Evolutionary conservation across 768 basidiomycete species (phyloP), one percentile per base, ranked within the genome.

Genomic region (Rhodotorula kratochvilovae): DNA sequence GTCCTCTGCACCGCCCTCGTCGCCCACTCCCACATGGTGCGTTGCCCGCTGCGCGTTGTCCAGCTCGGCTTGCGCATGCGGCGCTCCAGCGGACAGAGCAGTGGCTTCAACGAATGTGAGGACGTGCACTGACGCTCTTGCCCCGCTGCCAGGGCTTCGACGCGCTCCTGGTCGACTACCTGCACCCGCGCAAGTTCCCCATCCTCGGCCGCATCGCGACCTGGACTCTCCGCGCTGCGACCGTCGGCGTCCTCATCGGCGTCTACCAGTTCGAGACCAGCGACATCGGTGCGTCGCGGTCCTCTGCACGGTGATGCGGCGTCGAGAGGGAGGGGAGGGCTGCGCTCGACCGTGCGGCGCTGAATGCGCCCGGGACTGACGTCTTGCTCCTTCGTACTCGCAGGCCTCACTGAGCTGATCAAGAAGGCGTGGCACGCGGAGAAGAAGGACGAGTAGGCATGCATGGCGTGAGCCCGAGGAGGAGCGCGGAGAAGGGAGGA

Each of bases 211-310:
- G 83, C 1, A 64, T 88, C 57, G 77, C 81, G 21, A 86, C 83
- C n/a, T 98, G 95, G 95, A 80, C 83, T 15, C 83, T 97, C 66
- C 85, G 92, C 58, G 81, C 86, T 12, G 83, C 87, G 11, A 97
- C 96, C 39, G 86, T 88, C 50, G 91, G 87, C 31, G 87, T 90
- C 10, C 84, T 93, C 62, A 87, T 92, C 56, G 95, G 96, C 25
- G 86, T 97, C 12, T 99, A 96, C 83, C 90, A 96, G 81, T 97
- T 98, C 84, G 97, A 98, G 83, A 97, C 96, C 54, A 92, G 95
- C 79, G 95, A 98, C 79, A 88, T 99, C 73, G 94, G 96, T 96
- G 76, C 75, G 90, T 84, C 15, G 45, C 43, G 29, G 29, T 50
- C 35, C 55, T 16, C 1, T 17, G 23, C 25, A 2, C 25, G 13